Base-by-base conservation (phyloP, 371 early-diverging fungal genomes). In the Conidiobolus incongruus region DNA sequence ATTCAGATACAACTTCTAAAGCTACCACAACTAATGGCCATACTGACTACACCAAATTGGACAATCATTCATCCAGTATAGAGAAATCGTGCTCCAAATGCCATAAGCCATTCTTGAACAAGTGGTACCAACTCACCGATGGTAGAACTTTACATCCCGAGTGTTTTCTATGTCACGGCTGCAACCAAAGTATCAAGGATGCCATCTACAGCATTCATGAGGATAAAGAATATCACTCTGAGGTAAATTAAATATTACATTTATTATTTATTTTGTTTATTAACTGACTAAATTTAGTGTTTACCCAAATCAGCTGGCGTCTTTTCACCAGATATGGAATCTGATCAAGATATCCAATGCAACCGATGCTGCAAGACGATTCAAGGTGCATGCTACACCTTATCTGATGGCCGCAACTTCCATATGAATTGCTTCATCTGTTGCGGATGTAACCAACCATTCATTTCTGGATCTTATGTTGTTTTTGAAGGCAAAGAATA, bases 391-490 rank as follows among this genome's bases (percentile, higher is more conserved):
- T 44, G 44, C 15, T 44, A 32, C 23, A 44, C 44, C 4, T 23
- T 47, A 12, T 21, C 47, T 1, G 34, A 41, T 34, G 47, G 47
- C 23, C 23, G 42, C 6, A 19, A 35, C 7, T 47, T 40, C 37
- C 47, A 47, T 23, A 40, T 35, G 15, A 19, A 40, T 16, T 47
- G 47, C 29, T 47, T 47, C 24, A 47, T 38, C 13, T 47, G 47
- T 37, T 22, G 26, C 16, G 40, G 24, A 12, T 47, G 47, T 37
- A 17, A 34, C 4, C 15, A 41, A 21, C 23, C 33, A 17, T 47
- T 47, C 21, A 33, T 41, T 1, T 22, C 40, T 11, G 41, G 47
- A 11, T 29, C 47, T 16, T 47, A 38, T 36, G 42, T 47, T 16
- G 33, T 13, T 22, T 28, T 41, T 19, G 47, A 28, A n/a, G 47